Base-by-base conservation (phyloP, 768 basidiomycete genomes). In the Auricularia cornea region DNA sequence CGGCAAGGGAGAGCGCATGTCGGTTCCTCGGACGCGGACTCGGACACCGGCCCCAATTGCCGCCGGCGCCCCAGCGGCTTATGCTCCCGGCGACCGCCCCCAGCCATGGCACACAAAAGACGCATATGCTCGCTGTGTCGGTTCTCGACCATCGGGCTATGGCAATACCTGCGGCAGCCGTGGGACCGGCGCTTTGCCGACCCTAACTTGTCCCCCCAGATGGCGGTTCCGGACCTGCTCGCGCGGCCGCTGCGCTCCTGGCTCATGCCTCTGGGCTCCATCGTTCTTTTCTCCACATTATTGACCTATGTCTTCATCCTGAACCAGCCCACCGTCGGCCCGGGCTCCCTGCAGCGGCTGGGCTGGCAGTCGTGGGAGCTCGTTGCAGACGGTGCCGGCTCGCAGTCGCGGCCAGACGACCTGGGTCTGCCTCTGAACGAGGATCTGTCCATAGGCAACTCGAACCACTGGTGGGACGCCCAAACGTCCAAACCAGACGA, bases 351-450 rank as follows among this genome's bases (percentile, higher is more conserved):
- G 16, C 90, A 92, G 69, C 81, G 83, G 54, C 77, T 97, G 23
- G 92, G 92, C 31, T 95, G 93, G 93, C 93, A 95, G 69, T 81
- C 88, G 6, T 96, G 91, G 91, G 93, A 90, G 52, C 70, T 82
- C 3, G 51, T 59, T 18, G 29, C n/a, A 3, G 30, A 33, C 28
- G 5, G 11, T 20, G 20, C 44, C 20, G 3, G 5, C 5, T 2
- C 23, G 1, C 44, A 18, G 20, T 6, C 16, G 23, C 29, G 57
- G 2, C 38, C 20, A 26, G 64, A 68, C 30, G 51, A 61, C 26
- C 60, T 62, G 12, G 52, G 64, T n/a, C 59, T 64, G 59, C 61
- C 63, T n/a, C 20, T 23, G 44, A 62, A 51, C 16, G 59, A 62
- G 10, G 33, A 63, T 14, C 63, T 48, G 32, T 26, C 59, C 23